Base-by-base conservation (phyloP, 129 eudicot species). In the Artemisia argyi region DNA sequence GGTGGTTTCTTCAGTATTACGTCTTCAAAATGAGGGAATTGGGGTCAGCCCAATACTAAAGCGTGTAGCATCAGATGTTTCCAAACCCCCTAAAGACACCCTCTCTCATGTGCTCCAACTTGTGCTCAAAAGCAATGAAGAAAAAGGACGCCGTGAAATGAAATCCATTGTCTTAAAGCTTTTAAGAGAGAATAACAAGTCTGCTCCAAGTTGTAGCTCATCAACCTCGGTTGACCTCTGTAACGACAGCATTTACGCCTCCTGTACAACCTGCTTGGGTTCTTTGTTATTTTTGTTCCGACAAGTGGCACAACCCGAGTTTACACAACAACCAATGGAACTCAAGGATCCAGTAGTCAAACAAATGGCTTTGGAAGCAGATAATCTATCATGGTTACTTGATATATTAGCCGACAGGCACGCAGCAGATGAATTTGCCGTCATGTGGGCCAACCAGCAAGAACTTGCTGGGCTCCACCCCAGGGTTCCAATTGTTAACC, bases 141-240 rank as follows among this genome's bases (percentile, higher is more conserved):
- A 94, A 76, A 88, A 79, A 68, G 89, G 93, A 10, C 89, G 99
- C 2, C 92, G 96, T 8, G 99, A 94, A 75, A 94, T 94, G 96
- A 94, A 94, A 71, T 79, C 96, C 46, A 47, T 86, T 35, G 97
- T 94, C 24, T 83, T 90, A 11, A 94, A 94, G 61, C 96, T 94
- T 60, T 89, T 94, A 5, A 73, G 68, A 48, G 99, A 90, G 78
- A 94, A 81, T 67, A 90, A 83, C 72, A 83, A 62, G 76, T 67
- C 74, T 44, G 22, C n/a, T 18, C 66, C 76, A 49, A 71, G 82
- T 13, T 79, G 61, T n/a, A 71, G 79, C 68, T 83, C 90, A 26
- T 79, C 91, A 24, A 68, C 75, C 76, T 79, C 92, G 2, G 61
- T 59, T 20, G 96, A 90, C 78, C 54, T 81, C 16, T 86, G 92